These are phyloP conservation scores for Haematococcus sp. DNA, from an alignment of 139 green algal genomes.

Conservation along the genomic window DNA sequence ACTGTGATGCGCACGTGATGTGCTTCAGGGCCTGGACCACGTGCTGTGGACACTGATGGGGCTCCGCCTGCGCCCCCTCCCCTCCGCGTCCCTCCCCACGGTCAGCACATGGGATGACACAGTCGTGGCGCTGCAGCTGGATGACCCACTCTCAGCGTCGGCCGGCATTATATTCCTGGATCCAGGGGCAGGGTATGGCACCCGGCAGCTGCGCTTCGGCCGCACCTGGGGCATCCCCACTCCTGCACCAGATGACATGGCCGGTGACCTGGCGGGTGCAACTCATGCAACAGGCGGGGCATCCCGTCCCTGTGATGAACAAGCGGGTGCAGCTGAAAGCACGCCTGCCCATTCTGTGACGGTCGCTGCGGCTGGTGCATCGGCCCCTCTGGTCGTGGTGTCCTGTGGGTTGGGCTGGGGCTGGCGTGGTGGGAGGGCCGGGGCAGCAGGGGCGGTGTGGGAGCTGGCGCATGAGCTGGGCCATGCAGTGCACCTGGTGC, in stretches of 20 bases:
- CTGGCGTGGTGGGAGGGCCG: conserved; percentile 10
- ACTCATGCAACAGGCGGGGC: no score
- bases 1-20: no score
- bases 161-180: conserved; percentile 21
- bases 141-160: neutral
- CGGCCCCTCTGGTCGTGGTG: conserved; percentile 1
- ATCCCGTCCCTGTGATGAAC: no score
- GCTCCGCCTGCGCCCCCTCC: neutral
- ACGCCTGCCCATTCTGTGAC: no score
- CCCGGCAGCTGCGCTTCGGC: conserved; percentile 21
- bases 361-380: neutral
- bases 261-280: no score
- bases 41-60: neutral
- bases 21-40: neutral
- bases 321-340: no score
- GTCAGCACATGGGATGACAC: neutral
- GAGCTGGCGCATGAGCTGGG: conserved; percentile 36
- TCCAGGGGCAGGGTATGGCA: conserved; percentile 26
- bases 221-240: neutral
- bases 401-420: conserved; percentile 13
- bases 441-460: neutral
- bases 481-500: conserved; percentile 29
- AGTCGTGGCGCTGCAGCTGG: conserved; percentile 2
- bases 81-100: no score
- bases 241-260: no score